Evolutionary conservation across 192 early-diverging fungal genomes (phyloP).

Genomic region (Paraglomus occultum): DNA sequence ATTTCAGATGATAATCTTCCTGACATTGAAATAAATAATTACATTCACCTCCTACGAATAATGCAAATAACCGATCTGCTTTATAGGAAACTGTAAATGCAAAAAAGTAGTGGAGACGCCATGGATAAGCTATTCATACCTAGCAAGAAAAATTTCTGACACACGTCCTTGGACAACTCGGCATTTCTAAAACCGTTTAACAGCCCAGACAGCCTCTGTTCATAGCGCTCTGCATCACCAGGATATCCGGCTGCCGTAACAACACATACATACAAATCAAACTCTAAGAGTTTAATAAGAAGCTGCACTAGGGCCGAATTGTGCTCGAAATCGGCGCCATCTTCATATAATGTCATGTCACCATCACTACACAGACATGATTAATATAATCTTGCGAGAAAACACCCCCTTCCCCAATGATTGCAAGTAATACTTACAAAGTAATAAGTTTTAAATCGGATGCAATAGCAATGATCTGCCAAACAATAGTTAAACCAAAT

Average conservation of each 20-base stretch:
- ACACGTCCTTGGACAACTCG: conserved; percentile 44
- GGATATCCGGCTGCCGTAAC: conserved; percentile 93
- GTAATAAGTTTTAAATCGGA: conserved; percentile 73
- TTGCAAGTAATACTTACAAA: conserved; percentile 51
- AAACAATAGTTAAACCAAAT: too few species aligned
- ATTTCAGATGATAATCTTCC: conserved; percentile 57
- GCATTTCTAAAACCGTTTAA: conserved; percentile 58
- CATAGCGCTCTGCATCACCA: conserved; percentile 67
- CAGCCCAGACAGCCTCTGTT: conserved; percentile 73
- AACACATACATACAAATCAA: conserved; percentile 71
- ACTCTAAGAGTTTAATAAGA: conserved; percentile 65
- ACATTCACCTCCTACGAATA: conserved; percentile 71
- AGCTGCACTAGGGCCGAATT: conserved; percentile 64
- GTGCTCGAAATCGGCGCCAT: conserved; percentile 78
- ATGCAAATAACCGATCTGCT: not conserved
- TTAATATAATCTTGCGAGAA: not conserved
- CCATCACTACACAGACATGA: conserved; percentile 59
- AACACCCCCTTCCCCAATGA: not conserved
- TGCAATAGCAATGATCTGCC: conserved; percentile 62
- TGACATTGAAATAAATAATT: conserved; percentile 85
- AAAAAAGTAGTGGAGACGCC: not conserved
- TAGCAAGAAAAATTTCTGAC: conserved; percentile 75
- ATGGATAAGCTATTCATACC: conserved; percentile 32
- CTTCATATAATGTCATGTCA: conserved; percentile 92
- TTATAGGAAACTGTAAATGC: not conserved